A percentile compares a stretch with the other conserved stretches of the same genome.
Evolutionary conservation across 2,329 filamentous ascomycete species (phyloP).

Genomic region (Aspergillus flavus): DNA sequence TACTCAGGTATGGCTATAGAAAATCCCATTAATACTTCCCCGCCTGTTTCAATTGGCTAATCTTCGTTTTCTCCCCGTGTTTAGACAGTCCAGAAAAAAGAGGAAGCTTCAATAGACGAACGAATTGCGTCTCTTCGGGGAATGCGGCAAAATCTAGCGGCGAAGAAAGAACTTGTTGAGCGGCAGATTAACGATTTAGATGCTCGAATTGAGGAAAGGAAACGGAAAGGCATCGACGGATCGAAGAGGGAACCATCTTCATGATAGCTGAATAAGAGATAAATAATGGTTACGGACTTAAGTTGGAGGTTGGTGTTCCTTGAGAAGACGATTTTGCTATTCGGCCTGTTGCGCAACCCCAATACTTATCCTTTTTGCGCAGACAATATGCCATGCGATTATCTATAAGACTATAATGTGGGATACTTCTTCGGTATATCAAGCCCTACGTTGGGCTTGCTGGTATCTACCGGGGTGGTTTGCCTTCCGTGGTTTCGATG

Average conservation of each 20-base stretch:
- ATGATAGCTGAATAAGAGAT: conserved; percentile 13
- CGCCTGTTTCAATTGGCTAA: background rate
- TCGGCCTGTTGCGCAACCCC: background rate
- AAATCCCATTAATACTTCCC: conserved; percentile 1
- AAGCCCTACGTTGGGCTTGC: background rate
- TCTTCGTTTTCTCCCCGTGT: background rate
- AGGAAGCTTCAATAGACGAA: conserved; percentile 56
- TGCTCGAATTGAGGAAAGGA: conserved; percentile 43
- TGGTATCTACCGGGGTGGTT: background rate
- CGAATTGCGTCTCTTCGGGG: conserved; percentile 57
- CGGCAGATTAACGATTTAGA: conserved; percentile 58
- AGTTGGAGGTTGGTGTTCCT: background rate
- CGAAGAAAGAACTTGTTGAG: conserved; percentile 57
- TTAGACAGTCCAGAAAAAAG: conserved; percentile 40
- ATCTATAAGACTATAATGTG: background rate
- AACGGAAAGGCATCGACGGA: conserved; percentile 37
- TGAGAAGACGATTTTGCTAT: background rate
- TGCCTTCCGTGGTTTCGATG: background rate
- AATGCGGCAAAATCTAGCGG: conserved; percentile 52
- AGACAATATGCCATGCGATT: background rate
- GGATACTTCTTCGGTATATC: background rate
- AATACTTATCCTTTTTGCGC: background rate
- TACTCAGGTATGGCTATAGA: conserved; percentile 48
- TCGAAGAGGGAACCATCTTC: conserved; percentile 27
- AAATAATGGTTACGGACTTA: conserved; percentile 7